phyloP scores from a whole-genome alignment of 148 eudicot genomes.

The Rhododendron williamsianum region DNA sequence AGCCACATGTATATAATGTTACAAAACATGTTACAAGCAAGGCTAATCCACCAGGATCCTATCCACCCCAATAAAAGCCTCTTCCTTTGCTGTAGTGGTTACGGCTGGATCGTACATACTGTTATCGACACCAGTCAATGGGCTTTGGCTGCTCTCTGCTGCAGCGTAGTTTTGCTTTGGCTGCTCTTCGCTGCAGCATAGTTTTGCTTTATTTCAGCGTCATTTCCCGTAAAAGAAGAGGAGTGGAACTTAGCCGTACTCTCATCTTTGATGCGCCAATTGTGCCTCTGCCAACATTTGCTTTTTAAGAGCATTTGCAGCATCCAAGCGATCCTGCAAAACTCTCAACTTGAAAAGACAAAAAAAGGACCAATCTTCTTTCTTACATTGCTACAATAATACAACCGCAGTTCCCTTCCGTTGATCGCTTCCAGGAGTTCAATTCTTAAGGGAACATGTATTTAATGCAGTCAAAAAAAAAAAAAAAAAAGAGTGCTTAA shows the following conservation, averaged over 20 bases:
- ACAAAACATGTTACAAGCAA: too few species aligned
- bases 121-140: constrained; percentile 19
- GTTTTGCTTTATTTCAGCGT: constrained; percentile 11
- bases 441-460: neutral
- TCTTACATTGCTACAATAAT: neutral
- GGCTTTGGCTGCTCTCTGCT: constrained; percentile 31
- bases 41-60: constrained; percentile 6
- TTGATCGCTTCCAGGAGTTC: neutral
- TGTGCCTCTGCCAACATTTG: constrained; percentile 62
- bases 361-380: neutral
- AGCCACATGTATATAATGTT: too few species aligned
- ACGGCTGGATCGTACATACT: constrained; percentile 20
- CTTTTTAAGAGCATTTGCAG: constrained; percentile 53
- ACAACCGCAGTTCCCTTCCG: neutral
- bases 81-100: constrained; percentile 20
- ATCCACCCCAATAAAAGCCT: constrained; percentile 15
- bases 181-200: constrained; percentile 26
- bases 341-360: constrained; percentile 8
- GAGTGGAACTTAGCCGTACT: constrained; percentile 23
- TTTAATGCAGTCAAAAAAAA: neutral
- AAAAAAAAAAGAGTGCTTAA: neutral
- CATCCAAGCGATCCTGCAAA: constrained; percentile 54
- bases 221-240: constrained; percentile 22
- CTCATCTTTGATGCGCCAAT: constrained; percentile 45
- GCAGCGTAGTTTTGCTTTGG: constrained; percentile 12